Evolutionary conservation across 2,329 filamentous ascomycete species (phyloP).

Genomic region (Talaromyces sp.): DNA sequence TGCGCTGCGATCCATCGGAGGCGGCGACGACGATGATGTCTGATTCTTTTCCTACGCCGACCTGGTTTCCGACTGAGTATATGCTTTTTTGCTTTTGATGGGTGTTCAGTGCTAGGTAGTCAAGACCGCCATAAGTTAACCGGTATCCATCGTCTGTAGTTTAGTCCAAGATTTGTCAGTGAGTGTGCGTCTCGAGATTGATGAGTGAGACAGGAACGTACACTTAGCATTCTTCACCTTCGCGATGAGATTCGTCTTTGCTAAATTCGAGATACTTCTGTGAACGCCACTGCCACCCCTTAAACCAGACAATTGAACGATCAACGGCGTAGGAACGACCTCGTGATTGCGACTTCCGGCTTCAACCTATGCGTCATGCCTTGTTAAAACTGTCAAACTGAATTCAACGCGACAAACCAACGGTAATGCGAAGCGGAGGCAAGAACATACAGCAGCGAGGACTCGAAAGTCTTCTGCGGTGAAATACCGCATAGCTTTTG

Average conservation of each 20-base stretch:
- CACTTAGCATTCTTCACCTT: constrained; percentile 91
- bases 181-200: not conserved
- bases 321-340: constrained; percentile 85
- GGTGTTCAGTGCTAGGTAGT: constrained; percentile 93
- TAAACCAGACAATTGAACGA: constrained; percentile 77
- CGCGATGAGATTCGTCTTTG: constrained; percentile 87
- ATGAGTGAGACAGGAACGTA: constrained; percentile 26
- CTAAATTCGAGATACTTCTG: constrained; percentile 81
- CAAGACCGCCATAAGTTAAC: constrained; percentile 90
- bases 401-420: constrained; percentile 23
- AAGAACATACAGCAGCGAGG: constrained; percentile 71
- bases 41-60: constrained; percentile 95
- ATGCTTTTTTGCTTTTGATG: constrained; percentile 75
- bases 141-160: constrained; percentile 80
- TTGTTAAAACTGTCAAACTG: constrained; percentile 35
- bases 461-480: constrained; percentile 92
- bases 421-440: constrained; percentile 22
- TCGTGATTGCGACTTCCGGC: constrained; percentile 95
- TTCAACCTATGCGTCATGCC: constrained; percentile 64
- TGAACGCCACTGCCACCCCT: constrained; percentile 76
- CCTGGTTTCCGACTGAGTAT: constrained; percentile 89
- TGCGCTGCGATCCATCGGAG: constrained; percentile 68
- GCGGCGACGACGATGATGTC: constrained; percentile 94
- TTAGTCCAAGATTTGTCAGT: constrained; percentile 6
- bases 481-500: constrained; percentile 88